phyloP scores from a whole-genome alignment of 2,329 filamentous ascomycete genomes.

The Ophiosphaerella herpotricha region DNA sequence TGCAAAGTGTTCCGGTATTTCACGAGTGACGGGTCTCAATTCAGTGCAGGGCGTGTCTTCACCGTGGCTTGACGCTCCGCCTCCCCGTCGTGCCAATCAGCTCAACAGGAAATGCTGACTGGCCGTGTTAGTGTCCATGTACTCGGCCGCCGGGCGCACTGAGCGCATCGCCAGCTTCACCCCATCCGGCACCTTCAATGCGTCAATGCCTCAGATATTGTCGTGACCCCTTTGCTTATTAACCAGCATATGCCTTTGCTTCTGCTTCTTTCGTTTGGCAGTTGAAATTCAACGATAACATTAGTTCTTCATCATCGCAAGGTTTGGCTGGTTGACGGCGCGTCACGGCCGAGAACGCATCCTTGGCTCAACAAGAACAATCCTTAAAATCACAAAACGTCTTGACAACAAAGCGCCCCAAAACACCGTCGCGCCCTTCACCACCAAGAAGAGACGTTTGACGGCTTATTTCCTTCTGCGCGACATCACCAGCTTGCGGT shows the following conservation, averaged over 20 bases:
- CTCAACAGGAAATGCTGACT: conserved; percentile 15
- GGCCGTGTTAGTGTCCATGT: conserved; percentile 10
- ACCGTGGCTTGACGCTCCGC: conserved; percentile 12
- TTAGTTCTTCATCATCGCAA: conserved; percentile 12
- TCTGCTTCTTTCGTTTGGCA: conserved; percentile 14
- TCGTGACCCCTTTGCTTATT: conserved; percentile 12
- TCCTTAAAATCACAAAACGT: conserved; percentile 15
- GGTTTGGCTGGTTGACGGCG: conserved; percentile 14
- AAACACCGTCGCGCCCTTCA: neutral
- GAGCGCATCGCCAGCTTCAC: conserved; percentile 6
- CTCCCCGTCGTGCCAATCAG: conserved; percentile 17
- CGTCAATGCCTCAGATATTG: conserved; percentile 1
- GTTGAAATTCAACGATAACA: conserved; percentile 16
- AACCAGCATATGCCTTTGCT: conserved; percentile 8
- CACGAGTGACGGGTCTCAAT: neutral
- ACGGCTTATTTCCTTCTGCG: neutral
- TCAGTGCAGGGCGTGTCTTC: conserved; percentile 1
- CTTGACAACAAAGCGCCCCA: conserved; percentile 6
- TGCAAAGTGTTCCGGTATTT: conserved; percentile 1
- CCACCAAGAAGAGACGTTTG: neutral
- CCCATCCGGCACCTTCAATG: conserved; percentile 12
- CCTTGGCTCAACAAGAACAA: conserved; percentile 39
- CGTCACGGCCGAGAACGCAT: conserved; percentile 27
- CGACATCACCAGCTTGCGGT: neutral
- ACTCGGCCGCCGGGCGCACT: conserved; percentile 11